These are phyloP conservation scores for Oxalis stricta DNA, from an alignment of 441 rosid species.

Conservation along the genomic window DNA sequence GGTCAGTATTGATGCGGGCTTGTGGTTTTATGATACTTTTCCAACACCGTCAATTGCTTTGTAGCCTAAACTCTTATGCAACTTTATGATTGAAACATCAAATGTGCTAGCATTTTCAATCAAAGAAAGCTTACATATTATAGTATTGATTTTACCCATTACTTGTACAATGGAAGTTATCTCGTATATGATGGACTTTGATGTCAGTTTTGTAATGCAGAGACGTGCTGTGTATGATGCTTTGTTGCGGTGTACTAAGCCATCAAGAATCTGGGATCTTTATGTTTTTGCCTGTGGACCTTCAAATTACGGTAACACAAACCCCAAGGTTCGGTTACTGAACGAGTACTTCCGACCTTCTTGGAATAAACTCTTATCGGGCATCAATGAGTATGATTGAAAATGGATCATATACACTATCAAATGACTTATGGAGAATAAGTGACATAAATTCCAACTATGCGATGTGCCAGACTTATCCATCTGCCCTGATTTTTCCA, in stretches of 20 bases:
- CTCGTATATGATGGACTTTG: constrained; percentile 1
- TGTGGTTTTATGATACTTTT: too few relatives aligned
- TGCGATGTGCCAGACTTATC: constrained; percentile 69
- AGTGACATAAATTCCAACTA: constrained; percentile 57
- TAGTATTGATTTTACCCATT: too few relatives aligned
- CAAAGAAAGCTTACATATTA: too few relatives aligned
- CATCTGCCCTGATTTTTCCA: constrained; percentile 88
- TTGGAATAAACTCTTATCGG: constrained; percentile 39
- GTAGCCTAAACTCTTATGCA: too few relatives aligned
- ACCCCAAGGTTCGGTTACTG: constrained; percentile 80
- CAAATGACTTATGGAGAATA: constrained; percentile 87
- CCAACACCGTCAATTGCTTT: neutral
- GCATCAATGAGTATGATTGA: constrained; percentile 70
- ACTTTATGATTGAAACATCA: too few relatives aligned
- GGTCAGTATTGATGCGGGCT: constrained; percentile 26
- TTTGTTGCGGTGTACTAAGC: constrained; percentile 43
- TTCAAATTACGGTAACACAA: constrained; percentile 46
- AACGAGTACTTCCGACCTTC: constrained; percentile 92
- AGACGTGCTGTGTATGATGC: constrained; percentile 69
- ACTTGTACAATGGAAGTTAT: too few relatives aligned
- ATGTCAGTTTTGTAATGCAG: constrained; percentile 28
- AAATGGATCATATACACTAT: constrained; percentile 50
- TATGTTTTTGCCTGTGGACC: constrained; percentile 78
- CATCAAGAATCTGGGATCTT: constrained; percentile 72
- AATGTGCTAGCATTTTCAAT: neutral